Evolutionary conservation across 495 filamentous ascomycete genomes (phyloP).

Genomic region (Xylaria curta): DNA sequence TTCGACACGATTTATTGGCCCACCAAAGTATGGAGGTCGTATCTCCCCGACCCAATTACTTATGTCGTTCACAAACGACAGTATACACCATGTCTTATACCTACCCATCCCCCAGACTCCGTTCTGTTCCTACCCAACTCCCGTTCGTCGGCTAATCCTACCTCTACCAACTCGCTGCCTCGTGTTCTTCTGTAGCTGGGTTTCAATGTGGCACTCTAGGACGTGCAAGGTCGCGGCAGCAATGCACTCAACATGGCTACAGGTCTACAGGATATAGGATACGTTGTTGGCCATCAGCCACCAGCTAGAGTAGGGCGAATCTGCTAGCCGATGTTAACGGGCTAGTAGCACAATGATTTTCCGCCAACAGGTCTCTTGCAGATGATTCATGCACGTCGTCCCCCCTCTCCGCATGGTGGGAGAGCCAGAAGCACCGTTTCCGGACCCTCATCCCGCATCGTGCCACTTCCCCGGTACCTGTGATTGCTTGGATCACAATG

Average conservation of each 20-base stretch:
- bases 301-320: neutral
- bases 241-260: constrained; percentile 6
- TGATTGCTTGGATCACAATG: constrained; percentile 35
- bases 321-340: constrained; percentile 9
- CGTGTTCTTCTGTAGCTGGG: neutral
- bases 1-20: neutral
- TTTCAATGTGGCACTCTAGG: neutral
- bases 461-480: constrained; percentile 38
- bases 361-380: constrained; percentile 26
- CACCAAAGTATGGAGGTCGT: neutral
- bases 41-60: constrained; percentile 1
- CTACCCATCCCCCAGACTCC: neutral
- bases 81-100: neutral
- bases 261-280: constrained; percentile 1
- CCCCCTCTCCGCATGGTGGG: constrained; percentile 25
- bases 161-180: neutral
- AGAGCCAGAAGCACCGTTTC: constrained; percentile 20
- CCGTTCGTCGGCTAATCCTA: neutral
- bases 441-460: constrained; percentile 18
- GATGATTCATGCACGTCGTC: constrained; percentile 22
- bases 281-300: constrained; percentile 7
- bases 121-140: neutral
- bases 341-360: constrained; percentile 10
- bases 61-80: neutral
- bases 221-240: constrained; percentile 10